Conservation (phyloP, 129 eudicot genomes). For the Tanacetum coccineum region DNA sequence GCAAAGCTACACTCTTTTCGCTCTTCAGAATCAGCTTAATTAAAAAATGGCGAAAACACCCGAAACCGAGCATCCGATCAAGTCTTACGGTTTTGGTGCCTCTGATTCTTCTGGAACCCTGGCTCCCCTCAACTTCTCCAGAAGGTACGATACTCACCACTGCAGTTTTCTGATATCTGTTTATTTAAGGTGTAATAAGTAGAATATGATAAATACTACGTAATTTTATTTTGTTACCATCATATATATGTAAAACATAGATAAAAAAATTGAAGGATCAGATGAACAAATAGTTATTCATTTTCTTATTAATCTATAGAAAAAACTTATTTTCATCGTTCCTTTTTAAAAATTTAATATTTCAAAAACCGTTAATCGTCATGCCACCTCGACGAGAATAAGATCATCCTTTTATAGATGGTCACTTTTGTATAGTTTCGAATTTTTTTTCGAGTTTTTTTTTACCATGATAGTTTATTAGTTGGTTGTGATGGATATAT, state of each 20-base stretch:
- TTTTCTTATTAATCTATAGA: too few relatives aligned
- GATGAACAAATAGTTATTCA: too few relatives aligned
- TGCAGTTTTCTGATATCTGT: not conserved
- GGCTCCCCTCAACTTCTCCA: constrained; percentile 27
- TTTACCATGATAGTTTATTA: not conserved
- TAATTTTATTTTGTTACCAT: not conserved
- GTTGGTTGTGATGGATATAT: not conserved
- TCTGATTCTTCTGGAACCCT: constrained; percentile 32
- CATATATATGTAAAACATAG: too few relatives aligned
- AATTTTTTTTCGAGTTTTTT: too few relatives aligned
- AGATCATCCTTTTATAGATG: too few relatives aligned
- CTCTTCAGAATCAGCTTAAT: not conserved
- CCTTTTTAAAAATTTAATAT: too few relatives aligned
- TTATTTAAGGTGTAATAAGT: not conserved
- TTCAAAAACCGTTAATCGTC: too few relatives aligned
- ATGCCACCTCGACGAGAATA: too few relatives aligned
- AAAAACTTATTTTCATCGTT: too few relatives aligned
- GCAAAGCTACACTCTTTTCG: too few relatives aligned
- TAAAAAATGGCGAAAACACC: constrained; percentile 28
- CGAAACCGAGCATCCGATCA: constrained; percentile 32
- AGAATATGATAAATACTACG: not conserved
- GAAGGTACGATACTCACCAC: constrained; percentile 3
- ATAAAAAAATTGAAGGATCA: too few relatives aligned
- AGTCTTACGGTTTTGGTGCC: constrained; percentile 41
- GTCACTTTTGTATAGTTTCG: too few relatives aligned